Percentiles rank a stretch among this genome's conserved stretches.
phyloP scores from a whole-genome alignment of 257 asterid genomes.

The Scutellaria galericulata region DNA sequence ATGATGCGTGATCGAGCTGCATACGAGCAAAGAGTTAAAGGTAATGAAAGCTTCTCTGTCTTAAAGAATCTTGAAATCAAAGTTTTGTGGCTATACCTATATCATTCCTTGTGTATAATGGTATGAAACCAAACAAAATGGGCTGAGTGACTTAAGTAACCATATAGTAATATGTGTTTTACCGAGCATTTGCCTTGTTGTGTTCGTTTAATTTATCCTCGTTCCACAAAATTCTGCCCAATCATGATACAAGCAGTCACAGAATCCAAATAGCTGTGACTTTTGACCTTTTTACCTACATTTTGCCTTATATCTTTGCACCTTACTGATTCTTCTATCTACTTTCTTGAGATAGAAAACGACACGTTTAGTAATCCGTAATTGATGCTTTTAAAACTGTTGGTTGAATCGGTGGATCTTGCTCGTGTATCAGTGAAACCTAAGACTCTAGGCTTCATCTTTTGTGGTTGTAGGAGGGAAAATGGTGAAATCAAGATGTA shows the following conservation, averaged over 20 bases:
- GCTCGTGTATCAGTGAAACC: background rate
- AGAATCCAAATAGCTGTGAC: background rate
- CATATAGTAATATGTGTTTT: background rate
- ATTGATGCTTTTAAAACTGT: too few species aligned
- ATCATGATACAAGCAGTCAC: background rate
- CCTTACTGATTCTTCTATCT: too few species aligned
- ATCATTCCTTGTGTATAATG: background rate
- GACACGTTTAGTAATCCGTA: background rate
- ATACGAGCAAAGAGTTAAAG: slow-evolving; percentile 85
- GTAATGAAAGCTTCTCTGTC: slow-evolving; percentile 38
- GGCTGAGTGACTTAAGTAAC: background rate
- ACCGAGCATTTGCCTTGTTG: background rate
- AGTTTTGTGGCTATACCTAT: background rate
- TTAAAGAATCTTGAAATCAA: background rate
- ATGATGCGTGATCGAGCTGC: slow-evolving; percentile 73
- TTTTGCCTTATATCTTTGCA: too few species aligned
- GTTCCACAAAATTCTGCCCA: background rate
- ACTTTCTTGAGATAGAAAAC: background rate
- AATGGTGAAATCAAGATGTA: background rate
- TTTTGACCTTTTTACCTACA: background rate
- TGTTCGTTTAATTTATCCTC: background rate
- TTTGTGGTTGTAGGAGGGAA: background rate
- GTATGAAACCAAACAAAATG: background rate
- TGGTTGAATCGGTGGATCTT: background rate
- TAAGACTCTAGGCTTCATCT: background rate